phyloP scores from a whole-genome alignment of 2,329 filamentous ascomycete genomes.

The Botryosphaeria dothidea region DNA sequence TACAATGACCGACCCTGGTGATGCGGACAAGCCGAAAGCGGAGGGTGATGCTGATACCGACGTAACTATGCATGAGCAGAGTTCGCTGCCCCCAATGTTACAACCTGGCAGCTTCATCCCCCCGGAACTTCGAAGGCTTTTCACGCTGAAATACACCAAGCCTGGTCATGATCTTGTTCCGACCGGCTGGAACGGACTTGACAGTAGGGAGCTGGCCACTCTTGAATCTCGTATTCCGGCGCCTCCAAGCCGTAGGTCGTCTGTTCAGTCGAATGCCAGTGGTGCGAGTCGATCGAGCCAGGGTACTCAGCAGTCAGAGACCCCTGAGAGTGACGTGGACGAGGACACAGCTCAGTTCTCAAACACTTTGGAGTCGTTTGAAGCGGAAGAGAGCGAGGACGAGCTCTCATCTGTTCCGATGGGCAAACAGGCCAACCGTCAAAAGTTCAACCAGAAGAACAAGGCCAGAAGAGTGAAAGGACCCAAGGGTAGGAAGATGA shows the following conservation, averaged over 20 bases:
- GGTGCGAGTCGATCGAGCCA: background rate
- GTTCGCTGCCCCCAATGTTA: constrained; percentile 52
- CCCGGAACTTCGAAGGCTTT: constrained; percentile 65
- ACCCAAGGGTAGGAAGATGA: constrained; percentile 35
- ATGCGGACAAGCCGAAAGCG: constrained; percentile 30
- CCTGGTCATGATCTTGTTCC: constrained; percentile 61
- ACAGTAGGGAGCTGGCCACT: constrained; percentile 59
- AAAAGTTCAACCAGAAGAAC: constrained; percentile 25
- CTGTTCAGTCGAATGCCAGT: constrained; percentile 33
- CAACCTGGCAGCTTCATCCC: constrained; percentile 59
- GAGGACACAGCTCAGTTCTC: constrained; percentile 33
- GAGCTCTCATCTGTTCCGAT: constrained; percentile 30
- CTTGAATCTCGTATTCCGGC: constrained; percentile 49
- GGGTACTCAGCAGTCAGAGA: constrained; percentile 1
- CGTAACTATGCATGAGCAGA: constrained; percentile 36
- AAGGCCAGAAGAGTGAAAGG: constrained; percentile 28
- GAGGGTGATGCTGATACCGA: constrained; percentile 27
- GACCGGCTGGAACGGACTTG: constrained; percentile 66
- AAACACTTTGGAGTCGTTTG: constrained; percentile 30
- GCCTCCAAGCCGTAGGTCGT: constrained; percentile 34
- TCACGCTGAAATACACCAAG: constrained; percentile 70
- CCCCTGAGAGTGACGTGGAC: constrained; percentile 31
- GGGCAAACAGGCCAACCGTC: constrained; percentile 30
- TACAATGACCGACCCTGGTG: constrained; percentile 69
- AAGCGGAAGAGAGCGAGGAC: constrained; percentile 38